A percentile compares a stretch with the other conserved stretches of the same genome.
Conservation (phyloP, 78 protist species). For the Dictyostelium purpureum region DNA sequence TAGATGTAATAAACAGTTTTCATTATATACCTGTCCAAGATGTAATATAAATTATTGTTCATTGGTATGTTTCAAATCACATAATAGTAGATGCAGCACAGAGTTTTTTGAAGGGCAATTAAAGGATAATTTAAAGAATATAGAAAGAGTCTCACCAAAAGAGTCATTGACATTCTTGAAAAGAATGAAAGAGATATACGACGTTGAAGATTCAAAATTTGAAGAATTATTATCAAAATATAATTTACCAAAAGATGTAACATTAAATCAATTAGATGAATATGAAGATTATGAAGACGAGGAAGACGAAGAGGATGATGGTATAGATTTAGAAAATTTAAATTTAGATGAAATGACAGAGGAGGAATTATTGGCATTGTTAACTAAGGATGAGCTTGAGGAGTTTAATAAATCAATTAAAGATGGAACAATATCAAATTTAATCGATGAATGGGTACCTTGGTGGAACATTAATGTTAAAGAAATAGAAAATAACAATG, state of each 20-base stretch:
- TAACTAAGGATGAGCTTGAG: slow-evolving; percentile 19
- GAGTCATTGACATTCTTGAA: slow-evolving; percentile 25
- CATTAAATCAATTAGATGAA: background rate
- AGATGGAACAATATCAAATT: slow-evolving; percentile 36
- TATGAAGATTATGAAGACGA: background rate
- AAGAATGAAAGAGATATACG: slow-evolving; percentile 53
- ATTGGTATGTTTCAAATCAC: slow-evolving; percentile 37
- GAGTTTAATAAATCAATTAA: slow-evolving; percentile 49
- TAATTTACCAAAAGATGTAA: background rate
- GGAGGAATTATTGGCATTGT: slow-evolving; percentile 13
- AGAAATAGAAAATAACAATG: background rate
- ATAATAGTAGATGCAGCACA: slow-evolving; percentile 40
- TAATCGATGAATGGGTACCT: slow-evolving; percentile 26
- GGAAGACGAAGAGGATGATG: background rate
- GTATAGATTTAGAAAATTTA: slow-evolving; percentile 9
- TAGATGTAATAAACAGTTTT: slow-evolving; percentile 58
- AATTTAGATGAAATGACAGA: slow-evolving; percentile 35
- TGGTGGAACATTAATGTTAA: slow-evolving; percentile 44
- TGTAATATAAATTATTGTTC: slow-evolving; percentile 58
- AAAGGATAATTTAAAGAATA: slow-evolving; percentile 5
- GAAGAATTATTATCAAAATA: background rate
- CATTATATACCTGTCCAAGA: slow-evolving; percentile 64
- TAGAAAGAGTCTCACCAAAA: slow-evolving; percentile 31
- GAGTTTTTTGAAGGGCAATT: slow-evolving; percentile 26
- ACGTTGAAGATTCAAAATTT: slow-evolving; percentile 23